Base-by-base conservation (phyloP, 805 yeast species). In the Myxozyma udenii region DNA sequence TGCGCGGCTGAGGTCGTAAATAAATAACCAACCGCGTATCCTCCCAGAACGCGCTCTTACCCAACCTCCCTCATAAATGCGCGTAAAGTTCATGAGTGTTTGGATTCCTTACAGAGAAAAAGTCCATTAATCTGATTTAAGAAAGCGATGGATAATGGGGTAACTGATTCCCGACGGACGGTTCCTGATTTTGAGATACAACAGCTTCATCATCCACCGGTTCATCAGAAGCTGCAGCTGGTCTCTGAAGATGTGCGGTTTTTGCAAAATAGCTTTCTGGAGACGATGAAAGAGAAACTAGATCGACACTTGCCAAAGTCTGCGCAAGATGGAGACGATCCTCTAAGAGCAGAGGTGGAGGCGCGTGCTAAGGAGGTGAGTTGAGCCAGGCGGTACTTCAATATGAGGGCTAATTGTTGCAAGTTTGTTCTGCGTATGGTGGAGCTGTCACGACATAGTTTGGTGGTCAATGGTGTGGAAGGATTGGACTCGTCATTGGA, bases 401-500 rank as follows among this genome's bases (percentile, higher is more conserved):
- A 12, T 23, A 19, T 28, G 42, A 23, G 42, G 18, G 2, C 18
- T 3, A 30, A 6, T 12, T 25, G 19, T 6, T 14, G 7, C 3
- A 33, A 62, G 51, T 78, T 74, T 57, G 62, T 83, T 4, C 64
- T 69, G 36, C 76, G 74, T n/a, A 68, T 76, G 22, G 78, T 85
- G 62, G 84, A 80, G 33, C 65, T 74, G 68, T 75, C 80, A n/a
- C 73, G 72, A 46, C 66, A 72, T 43, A 78, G 82, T 4, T 50
- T 85, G 51, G 72, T 76, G 1, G 70, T 85, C 11, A 85, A 81
- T 63, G 87, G 85, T 3, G 62, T 62, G 30, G 74, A 73, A 32
- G 63, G 50, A 14, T 24, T 51, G 7, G 57, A 50, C 12, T 25
- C 71, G 46, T 61, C 69, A 4, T 53, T 58, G 3, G 64, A 57